Evolutionary conservation across 139 green algal species (phyloP).

Genomic region (Auxenochlorella protothecoides): DNA sequence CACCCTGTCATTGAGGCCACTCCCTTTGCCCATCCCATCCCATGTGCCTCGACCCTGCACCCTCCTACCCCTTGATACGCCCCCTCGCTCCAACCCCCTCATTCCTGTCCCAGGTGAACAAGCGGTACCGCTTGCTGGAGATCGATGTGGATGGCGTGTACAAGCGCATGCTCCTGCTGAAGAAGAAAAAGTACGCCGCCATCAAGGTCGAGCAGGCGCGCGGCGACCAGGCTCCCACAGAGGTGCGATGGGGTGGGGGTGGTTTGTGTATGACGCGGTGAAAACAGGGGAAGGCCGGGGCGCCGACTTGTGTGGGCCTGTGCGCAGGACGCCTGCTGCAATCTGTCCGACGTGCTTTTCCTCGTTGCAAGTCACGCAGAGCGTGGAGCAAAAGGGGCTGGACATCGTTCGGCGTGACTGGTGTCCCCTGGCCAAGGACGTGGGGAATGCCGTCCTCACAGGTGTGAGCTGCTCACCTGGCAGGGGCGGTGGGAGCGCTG

Average conservation of each 20-base stretch:
- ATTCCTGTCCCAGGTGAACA: conserved; percentile 29
- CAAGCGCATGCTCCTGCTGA: conserved; percentile 93
- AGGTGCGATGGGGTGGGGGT: conserved; percentile 16
- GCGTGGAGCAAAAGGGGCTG: conserved; percentile 87
- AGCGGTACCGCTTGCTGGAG: conserved; percentile 84
- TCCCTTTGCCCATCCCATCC: too few relatives aligned
- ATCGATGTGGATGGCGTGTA: conserved; percentile 96
- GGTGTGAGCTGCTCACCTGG: too few relatives aligned
- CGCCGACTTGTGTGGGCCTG: neutral
- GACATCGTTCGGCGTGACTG: conserved; percentile 98
- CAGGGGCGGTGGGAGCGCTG: too few relatives aligned
- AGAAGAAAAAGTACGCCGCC: conserved; percentile 99
- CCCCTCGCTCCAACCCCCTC: too few relatives aligned
- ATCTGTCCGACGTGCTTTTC: neutral
- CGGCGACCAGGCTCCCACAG: conserved; percentile 15
- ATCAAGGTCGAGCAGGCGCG: conserved; percentile 64
- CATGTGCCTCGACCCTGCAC: too few relatives aligned
- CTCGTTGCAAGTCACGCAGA: conserved; percentile 23
- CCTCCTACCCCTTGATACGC: too few relatives aligned
- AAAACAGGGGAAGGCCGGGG: neutral
- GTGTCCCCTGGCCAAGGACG: conserved; percentile 85
- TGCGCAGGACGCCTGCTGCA: too few relatives aligned
- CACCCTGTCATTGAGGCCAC: too few relatives aligned
- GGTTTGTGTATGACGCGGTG: conserved; percentile 17
- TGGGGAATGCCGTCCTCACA: conserved; percentile 37